Conservation (phyloP, 371 early-diverging fungal species). For the Cokeromyces recurvatus region DNA sequence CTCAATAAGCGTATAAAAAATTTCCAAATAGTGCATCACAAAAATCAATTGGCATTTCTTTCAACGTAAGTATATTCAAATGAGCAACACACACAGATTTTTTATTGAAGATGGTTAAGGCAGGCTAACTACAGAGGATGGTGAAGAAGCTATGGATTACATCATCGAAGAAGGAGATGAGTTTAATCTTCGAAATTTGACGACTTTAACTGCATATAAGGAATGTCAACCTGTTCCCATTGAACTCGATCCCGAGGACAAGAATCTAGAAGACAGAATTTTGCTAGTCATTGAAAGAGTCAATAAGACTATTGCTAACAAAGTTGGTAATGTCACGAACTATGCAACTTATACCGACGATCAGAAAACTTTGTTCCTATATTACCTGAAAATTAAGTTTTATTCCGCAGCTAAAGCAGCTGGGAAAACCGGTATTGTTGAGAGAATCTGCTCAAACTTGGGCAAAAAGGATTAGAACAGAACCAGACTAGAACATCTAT, state of each 20-base stretch:
- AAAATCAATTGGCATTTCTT: background rate
- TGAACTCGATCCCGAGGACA: constrained; percentile 7
- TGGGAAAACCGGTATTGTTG: background rate
- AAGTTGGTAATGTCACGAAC: background rate
- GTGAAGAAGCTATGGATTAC: constrained; percentile 7
- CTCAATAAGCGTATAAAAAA: background rate
- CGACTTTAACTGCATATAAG: constrained; percentile 2
- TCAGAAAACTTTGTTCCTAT: constrained; percentile 5
- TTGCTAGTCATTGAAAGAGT: background rate
- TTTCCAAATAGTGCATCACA: background rate
- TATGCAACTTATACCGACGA: background rate
- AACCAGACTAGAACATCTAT: constrained; percentile 6
- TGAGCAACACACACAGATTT: background rate
- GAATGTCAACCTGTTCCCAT: constrained; percentile 2
- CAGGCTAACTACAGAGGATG: constrained; percentile 4
- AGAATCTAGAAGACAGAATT: constrained; percentile 6
- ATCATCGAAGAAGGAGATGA: constrained; percentile 6
- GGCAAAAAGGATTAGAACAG: constrained; percentile 4
- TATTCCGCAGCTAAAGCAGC: constrained; percentile 3
- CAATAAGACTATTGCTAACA: background rate
- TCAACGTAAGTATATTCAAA: background rate
- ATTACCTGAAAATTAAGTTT: constrained; percentile 2
- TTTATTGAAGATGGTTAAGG: constrained; percentile 8
- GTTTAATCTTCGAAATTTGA: constrained; percentile 3
- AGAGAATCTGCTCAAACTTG: constrained; percentile 2